Conservation (phyloP, 2,329 filamentous ascomycete genomes). For the Dothideomycetidae sp. region DNA sequence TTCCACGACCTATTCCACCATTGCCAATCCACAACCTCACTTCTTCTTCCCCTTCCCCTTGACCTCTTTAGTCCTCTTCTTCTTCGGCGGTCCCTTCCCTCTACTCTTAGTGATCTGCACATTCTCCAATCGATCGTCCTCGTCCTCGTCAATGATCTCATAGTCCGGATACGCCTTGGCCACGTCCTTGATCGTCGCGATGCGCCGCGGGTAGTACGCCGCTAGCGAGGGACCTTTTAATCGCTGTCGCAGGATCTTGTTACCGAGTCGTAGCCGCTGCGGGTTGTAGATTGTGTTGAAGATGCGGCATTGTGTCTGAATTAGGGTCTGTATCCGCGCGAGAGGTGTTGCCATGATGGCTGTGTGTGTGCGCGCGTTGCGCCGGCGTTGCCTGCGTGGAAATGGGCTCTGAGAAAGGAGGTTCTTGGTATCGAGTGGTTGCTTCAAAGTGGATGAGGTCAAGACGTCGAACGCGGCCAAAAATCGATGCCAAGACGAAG, state of each 20-base stretch:
- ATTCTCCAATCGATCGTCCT: constrained; percentile 67
- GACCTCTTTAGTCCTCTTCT: constrained; percentile 50
- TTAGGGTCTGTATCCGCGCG: constrained; percentile 2
- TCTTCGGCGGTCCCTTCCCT: constrained; percentile 81
- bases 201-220: constrained; percentile 73
- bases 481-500: too few species aligned
- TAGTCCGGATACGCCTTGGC: constrained; percentile 55
- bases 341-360: constrained; percentile 12
- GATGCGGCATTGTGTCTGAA: constrained; percentile 73
- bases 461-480: too few species aligned
- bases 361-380: neutral
- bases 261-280: constrained; percentile 64
- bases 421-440: too few species aligned
- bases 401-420: too few species aligned
- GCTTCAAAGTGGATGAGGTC: too few species aligned
- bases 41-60: constrained; percentile 7
- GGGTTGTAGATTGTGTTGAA: constrained; percentile 91
- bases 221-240: constrained; percentile 69
- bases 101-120: constrained; percentile 49
- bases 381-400: neutral
- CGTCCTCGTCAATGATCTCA: constrained; percentile 56
- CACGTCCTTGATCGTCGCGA: constrained; percentile 58
- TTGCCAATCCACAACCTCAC: constrained; percentile 5
- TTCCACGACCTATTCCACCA: too few species aligned
- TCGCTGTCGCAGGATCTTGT: constrained; percentile 81